Evolutionary conservation across 768 basidiomycete genomes (phyloP), one percentile per base, ranked within the genome.

Genomic region (Kwoniella pini): DNA sequence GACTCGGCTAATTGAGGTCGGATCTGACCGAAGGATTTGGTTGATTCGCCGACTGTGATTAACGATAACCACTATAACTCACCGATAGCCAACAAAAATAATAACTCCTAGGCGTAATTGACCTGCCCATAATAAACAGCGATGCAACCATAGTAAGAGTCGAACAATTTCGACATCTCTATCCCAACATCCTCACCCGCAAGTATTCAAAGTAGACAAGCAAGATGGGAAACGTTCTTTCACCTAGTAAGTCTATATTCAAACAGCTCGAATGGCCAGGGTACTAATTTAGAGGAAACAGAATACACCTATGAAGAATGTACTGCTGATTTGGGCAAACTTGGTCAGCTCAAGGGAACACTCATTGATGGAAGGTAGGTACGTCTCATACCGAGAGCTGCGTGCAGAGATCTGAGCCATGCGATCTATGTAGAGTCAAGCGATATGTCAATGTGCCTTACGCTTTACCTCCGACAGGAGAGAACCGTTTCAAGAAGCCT

Each of bases 401-500:
- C 24, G 48, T 46, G 6, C 27, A 22, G 15, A 39, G 40, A 9
- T 12, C 21, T 24, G 31, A 31, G 19, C 22, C 15, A 11, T 31
- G 33, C 30, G 0, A 45, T 49, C n/a, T 46, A 27, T 13, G 36
- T 24, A 62, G 54, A 48, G 58, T 56, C 0, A 44, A 49, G 27
- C 54, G 62, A 21, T 63, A 53, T 51, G 31, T 38, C 40, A 59
- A 63, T 12, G 55, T 63, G 3, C 62, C 62, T 24, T 63, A 58
- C 43, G 56, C 56, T 15, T 22, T 59, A n/a, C 62, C 62, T 13
- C 62, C 62, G 13, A 43, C 36, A 4, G 62, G 62, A 1, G 62
- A 53, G 10, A 10, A 57, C 44, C n/a, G 62, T 38, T 63, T 57
- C 56, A 46, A 38, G 27, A 50, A 33, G 15, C 62, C 62, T 3